Evolutionary conservation across 176 grass and related monocot species (phyloP).

Genomic region (Puya raimondii): DNA sequence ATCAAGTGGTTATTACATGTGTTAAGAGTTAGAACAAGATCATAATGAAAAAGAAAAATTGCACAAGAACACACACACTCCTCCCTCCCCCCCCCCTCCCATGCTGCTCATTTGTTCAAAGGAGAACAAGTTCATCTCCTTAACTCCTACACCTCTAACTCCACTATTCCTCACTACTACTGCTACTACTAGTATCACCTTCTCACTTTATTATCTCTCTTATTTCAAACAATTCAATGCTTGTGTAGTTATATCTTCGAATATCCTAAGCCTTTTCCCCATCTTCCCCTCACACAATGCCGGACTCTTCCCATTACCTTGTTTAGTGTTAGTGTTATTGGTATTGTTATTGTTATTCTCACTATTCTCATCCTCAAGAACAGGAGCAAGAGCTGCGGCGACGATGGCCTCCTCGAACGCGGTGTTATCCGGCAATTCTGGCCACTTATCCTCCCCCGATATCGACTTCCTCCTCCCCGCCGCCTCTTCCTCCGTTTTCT

Average conservation of each 20-base stretch:
- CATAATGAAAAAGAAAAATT: neutral
- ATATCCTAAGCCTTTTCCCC: constrained; percentile 78
- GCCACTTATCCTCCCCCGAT: constrained; percentile 59
- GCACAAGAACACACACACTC: neutral
- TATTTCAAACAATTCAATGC: constrained; percentile 28
- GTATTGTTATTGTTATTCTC: neutral
- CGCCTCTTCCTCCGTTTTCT: constrained; percentile 30
- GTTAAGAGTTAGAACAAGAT: neutral
- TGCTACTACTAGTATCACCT: neutral
- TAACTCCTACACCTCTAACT: neutral
- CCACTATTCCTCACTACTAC: neutral
- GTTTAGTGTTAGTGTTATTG: neutral
- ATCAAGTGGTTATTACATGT: neutral
- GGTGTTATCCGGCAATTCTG: constrained; percentile 69
- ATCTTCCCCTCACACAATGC: constrained; percentile 52
- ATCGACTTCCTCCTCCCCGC: constrained; percentile 41
- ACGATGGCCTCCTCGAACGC: constrained; percentile 81
- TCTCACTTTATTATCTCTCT: neutral
- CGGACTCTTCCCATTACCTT: constrained; percentile 21
- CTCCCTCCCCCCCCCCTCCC: constrained; percentile 19
- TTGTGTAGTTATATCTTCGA: constrained; percentile 74
- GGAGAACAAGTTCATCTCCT: constrained; percentile 98
- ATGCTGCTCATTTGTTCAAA: constrained; percentile 17
- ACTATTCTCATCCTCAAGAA: constrained; percentile 31
- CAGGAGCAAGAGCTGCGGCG: constrained; percentile 40